A percentile compares a stretch with the other conserved stretches of the same genome.
These are phyloP conservation scores for Poa annua DNA, from an alignment of 176 grass and related monocot genomes.

Conservation along the genomic window DNA sequence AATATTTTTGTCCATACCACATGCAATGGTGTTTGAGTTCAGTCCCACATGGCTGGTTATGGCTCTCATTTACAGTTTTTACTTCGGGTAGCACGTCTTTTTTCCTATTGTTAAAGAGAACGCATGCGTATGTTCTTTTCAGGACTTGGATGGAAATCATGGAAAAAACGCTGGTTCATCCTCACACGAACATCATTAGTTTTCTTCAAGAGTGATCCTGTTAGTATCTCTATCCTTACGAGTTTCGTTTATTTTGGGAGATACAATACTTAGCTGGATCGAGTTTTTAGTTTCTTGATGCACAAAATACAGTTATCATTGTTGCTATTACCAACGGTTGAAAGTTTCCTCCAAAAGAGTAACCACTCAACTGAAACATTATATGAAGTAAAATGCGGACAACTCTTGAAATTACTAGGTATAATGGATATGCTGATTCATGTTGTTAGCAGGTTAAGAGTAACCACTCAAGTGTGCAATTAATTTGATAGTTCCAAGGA, in stretches of 20 bases:
- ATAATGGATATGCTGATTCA: not conserved
- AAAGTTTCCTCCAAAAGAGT: not conserved
- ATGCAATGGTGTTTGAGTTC: constrained; percentile 8
- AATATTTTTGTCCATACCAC: constrained; percentile 14
- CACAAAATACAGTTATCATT: not conserved
- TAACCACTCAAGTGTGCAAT: too few species aligned
- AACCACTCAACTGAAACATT: not conserved
- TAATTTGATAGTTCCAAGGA: constrained; percentile 11
- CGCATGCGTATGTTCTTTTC: constrained; percentile 40
- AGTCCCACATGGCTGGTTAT: not conserved
- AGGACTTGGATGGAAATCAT: constrained; percentile 99
- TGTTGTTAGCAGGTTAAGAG: not conserved
- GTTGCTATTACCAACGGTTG: constrained; percentile 4
- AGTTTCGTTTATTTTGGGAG: constrained; percentile 28
- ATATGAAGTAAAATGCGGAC: constrained; percentile 19
- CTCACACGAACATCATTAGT: constrained; percentile 95
- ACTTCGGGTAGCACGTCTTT: not conserved
- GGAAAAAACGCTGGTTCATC: constrained; percentile 99
- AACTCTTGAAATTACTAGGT: constrained; percentile 3
- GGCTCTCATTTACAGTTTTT: constrained; percentile 9
- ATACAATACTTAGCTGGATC: constrained; percentile 13
- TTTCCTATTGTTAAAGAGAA: constrained; percentile 26
- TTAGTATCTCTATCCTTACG: constrained; percentile 48
- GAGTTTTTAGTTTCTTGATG: not conserved
- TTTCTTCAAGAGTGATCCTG: constrained; percentile 99